phyloP scores from a whole-genome alignment of 495 filamentous ascomycete species.

The Penicilliopsis zonata region DNA sequence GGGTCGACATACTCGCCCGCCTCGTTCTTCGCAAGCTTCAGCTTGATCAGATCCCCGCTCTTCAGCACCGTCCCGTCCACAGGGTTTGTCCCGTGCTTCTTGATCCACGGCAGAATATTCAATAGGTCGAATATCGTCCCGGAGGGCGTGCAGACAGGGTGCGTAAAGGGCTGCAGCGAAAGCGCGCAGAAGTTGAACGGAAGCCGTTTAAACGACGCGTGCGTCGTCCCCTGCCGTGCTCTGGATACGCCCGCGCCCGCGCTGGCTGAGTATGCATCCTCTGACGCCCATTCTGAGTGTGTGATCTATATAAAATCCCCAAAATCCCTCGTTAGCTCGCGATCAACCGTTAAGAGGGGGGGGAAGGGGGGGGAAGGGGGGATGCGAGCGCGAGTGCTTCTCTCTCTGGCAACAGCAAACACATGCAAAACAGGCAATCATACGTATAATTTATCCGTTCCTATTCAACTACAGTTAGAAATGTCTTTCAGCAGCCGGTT shows the following conservation, averaged over 20 bases:
- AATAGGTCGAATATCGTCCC: conserved; percentile 81
- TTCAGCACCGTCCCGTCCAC: conserved; percentile 71
- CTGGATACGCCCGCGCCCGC: conserved; percentile 53
- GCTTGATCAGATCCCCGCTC: conserved; percentile 73
- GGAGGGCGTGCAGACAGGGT: conserved; percentile 68
- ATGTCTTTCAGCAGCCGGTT: conserved; percentile 1
- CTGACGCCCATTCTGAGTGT: conserved; percentile 90
- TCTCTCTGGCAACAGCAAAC: no score
- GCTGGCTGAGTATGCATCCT: conserved; percentile 70
- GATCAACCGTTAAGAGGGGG: conserved; percentile 8
- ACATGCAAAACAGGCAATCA: conserved; percentile 6
- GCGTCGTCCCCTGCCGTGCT: conserved; percentile 34
- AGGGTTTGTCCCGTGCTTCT: conserved; percentile 84
- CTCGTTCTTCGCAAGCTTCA: conserved; percentile 87
- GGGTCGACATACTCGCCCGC: conserved; percentile 91
- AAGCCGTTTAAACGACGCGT: conserved; percentile 68
- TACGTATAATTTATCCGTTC: conserved; percentile 70
- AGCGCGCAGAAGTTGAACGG: conserved; percentile 98
- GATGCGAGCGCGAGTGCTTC: no score
- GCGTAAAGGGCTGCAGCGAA: conserved; percentile 81
- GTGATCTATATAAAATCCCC: conserved; percentile 58
- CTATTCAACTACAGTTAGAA: conserved; percentile 15
- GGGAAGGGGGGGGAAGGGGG: background rate
- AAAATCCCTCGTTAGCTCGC: conserved; percentile 7
- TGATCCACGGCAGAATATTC: conserved; percentile 83